Base-by-base conservation (phyloP, 768 basidiomycete species). In the Amanita polypyramis region DNA sequence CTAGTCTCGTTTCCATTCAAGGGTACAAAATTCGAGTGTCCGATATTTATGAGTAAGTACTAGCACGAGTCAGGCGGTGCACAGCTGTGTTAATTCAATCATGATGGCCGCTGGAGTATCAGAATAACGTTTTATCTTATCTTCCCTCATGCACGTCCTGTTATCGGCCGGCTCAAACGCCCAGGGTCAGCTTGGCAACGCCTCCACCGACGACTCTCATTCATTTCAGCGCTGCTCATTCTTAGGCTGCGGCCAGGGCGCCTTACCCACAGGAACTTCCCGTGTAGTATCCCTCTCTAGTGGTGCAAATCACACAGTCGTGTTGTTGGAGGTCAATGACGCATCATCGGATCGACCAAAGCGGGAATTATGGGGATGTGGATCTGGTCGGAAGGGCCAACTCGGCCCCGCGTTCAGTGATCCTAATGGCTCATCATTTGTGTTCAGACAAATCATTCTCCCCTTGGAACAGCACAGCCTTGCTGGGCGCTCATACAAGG, bases 241-340 rank as follows among this genome's bases (percentile, higher is more conserved):
- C 46, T 51, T 42, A 12, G 61, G 58, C 25, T 57, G 50, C 51
- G 49, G 58, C 9, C 59, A 58, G 10, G 56, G 58, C 25, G 50
- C 50, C 12, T 52, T 72, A 17, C 70, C 72, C n/a, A 17, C 45
- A 14, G 54, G 57, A 19, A 58, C 62, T 7, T 42, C 50, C 12
- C 45, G 55, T 38, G 60, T 91, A 19, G 11, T 73, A 6, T 62
- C 77, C 17, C 60, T 95, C 53, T 76, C 75, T 1, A 75, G 74
- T 40, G 85, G 92, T 1, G 82, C 87, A 2, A 90, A 88, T 52
- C 92, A 95, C 57, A 82, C 91, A 0, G 61, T 95, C 0, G 59
- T 80, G 5, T 70, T 95, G 10, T 60, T 87, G n/a, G 66, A 69
- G 6, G 33, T 40, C 17, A 43, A 51, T 34, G 59, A 56, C 10